These are phyloP conservation scores for Sphaerulina vaccinii DNA, from an alignment of 2,329 filamentous ascomycete species.

Conservation along the genomic window DNA sequence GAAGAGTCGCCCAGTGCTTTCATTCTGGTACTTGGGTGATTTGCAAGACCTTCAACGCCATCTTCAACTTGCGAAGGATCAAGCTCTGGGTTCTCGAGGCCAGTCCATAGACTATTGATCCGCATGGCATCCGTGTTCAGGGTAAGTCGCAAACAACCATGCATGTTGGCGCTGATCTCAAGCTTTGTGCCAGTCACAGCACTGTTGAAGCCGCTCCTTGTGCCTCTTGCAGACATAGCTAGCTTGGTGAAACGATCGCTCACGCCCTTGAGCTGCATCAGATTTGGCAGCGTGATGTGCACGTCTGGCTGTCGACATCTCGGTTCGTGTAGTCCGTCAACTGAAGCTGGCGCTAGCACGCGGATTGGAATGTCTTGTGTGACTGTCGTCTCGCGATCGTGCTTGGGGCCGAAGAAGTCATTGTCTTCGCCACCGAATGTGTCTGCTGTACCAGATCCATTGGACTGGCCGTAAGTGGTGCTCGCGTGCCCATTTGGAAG, in stretches of 20 bases:
- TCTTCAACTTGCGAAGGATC: slow-evolving; percentile 72
- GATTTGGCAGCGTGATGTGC: slow-evolving; percentile 82
- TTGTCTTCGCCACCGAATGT: slow-evolving; percentile 31
- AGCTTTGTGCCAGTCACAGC: slow-evolving; percentile 59
- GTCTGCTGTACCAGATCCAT: slow-evolving; percentile 1
- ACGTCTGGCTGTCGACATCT: slow-evolving; percentile 88
- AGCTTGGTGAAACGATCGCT: slow-evolving; percentile 94
- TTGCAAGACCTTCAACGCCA: slow-evolving; percentile 64
- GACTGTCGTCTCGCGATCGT: slow-evolving; percentile 85
- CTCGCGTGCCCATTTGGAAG: slow-evolving; percentile 26
- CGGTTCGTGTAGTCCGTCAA: slow-evolving; percentile 94
- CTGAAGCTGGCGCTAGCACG: slow-evolving; percentile 76
- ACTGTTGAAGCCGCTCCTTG: slow-evolving; percentile 37
- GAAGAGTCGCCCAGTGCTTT: slow-evolving; percentile 55
- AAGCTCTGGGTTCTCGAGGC: slow-evolving; percentile 80
- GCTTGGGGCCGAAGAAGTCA: slow-evolving; percentile 49
- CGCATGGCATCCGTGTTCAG: slow-evolving; percentile 80
- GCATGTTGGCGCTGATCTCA: slow-evolving; percentile 90
- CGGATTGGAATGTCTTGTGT: slow-evolving; percentile 96
- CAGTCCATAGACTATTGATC: slow-evolving; percentile 82
- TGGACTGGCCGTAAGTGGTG: not conserved
- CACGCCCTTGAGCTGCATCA: slow-evolving; percentile 87
- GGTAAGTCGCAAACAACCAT: slow-evolving; percentile 76
- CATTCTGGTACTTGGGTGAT: slow-evolving; percentile 81
- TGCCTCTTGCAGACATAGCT: slow-evolving; percentile 50